Evolutionary conservation across 1,284 basidiomycete genomes (phyloP).

Genomic region (Ganoderma sinense): DNA sequence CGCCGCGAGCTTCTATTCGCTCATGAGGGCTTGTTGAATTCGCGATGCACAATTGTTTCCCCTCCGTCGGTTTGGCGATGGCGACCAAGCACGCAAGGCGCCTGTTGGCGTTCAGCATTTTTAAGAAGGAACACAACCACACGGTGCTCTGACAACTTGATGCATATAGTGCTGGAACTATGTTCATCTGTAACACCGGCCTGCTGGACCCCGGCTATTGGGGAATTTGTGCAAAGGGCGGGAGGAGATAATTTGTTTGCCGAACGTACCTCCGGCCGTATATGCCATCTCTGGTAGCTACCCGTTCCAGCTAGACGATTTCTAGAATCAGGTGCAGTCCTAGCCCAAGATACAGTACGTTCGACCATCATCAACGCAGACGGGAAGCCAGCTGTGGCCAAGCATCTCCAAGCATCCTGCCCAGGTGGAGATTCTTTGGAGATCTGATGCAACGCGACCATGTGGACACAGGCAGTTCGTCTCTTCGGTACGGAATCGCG

Average conservation of each 20-base stretch:
- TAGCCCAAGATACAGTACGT: background rate
- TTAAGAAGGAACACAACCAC: background rate
- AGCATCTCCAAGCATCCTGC: background rate
- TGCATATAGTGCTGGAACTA: background rate
- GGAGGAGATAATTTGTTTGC: background rate
- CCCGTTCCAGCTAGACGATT: background rate
- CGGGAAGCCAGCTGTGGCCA: background rate
- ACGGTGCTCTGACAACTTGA: background rate
- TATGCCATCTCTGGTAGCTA: no score
- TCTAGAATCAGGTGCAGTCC: background rate
- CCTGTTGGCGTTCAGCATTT: background rate
- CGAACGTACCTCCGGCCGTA: background rate
- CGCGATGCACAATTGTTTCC: background rate
- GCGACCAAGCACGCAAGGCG: slow-evolving; percentile 11
- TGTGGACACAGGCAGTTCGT: slow-evolving; percentile 2
- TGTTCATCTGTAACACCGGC: background rate
- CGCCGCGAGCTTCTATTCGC: background rate
- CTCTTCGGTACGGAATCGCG: background rate
- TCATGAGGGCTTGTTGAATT: background rate
- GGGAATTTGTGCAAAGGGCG: background rate
- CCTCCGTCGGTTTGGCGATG: background rate
- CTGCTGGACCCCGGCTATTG: background rate
- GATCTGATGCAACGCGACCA: slow-evolving; percentile 6
- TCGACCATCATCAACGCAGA: background rate
- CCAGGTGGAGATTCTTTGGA: background rate